Evolutionary conservation across 495 filamentous ascomycete species (phyloP), one percentile per base, ranked within the genome.

Genomic region (Talaromyces thailandensis): DNA sequence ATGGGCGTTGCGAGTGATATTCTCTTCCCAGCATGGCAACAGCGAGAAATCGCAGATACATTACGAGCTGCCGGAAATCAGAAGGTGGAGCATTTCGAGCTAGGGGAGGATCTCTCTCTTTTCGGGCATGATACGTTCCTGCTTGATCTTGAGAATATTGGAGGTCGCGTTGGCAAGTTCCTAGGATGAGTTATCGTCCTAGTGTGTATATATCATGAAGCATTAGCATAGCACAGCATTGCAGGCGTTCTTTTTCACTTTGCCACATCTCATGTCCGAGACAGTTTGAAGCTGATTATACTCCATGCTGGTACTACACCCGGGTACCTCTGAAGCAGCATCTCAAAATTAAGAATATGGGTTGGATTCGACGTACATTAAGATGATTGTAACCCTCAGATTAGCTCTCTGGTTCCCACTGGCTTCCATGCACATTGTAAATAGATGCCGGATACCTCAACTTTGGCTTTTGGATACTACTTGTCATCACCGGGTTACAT

Each of bases 71-170:
- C 81, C 0, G 94, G 95, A 2, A 98, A 96, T 67, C 75, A 80
- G 60, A 84, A 75, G 9, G 92, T 98, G 2, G 86, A 85, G 59
- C 92, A 99, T 75, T 81, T 92, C 8, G 95, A 99, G 71, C 76
- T 98, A 28, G 94, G 92, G 45, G 92, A 96, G 74, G 92, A 96
- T 72, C 79, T 90, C 63, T 96, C 91, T 58, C 66, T 96, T 63
- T 99, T 98, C 69, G 94, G 94, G 5, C 94, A 99, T 71, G 94
- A 99, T 69, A 98, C 93, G 2, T 99, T 99, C 68, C 76, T 99
- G 62, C 75, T 99, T 23, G 94, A 99, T 73, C 76, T 97, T 45
- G 87, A 96, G 75, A 86, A 96, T 64, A 90, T 99, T 31, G 94
- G 95, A 4, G 90, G 92, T 3, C 86, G 84, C 16, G 77, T 98